Conservation (phyloP, 2,329 filamentous ascomycete species). For the Phaeomoniella chlamydospora region DNA sequence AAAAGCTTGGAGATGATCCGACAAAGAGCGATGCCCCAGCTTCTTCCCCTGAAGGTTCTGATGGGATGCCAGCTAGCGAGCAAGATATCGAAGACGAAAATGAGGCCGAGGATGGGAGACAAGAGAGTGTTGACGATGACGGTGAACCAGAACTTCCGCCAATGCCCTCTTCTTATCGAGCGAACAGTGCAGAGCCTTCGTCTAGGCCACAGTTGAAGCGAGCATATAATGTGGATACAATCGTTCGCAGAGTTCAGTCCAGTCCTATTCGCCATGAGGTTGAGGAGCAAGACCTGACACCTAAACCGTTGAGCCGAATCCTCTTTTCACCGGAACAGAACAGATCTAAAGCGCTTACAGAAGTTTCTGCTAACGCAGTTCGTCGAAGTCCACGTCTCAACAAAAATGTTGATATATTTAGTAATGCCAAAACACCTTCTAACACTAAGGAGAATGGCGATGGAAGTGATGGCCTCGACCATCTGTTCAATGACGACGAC, state of each 20-base stretch:
- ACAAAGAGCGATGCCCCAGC: slow-evolving; percentile 17
- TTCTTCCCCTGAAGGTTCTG: slow-evolving; percentile 16
- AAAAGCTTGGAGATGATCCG: slow-evolving; percentile 20
- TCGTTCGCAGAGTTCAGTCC: slow-evolving; percentile 32
- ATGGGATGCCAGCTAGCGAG: slow-evolving; percentile 9
- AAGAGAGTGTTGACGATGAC: slow-evolving; percentile 18
- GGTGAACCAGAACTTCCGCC: slow-evolving; percentile 19
- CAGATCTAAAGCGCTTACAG: background rate
- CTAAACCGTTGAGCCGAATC: slow-evolving; percentile 34
- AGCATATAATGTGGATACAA: background rate
- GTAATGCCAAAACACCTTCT: background rate
- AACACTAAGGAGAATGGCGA: slow-evolving; percentile 3
- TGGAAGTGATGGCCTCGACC: slow-evolving; percentile 38
- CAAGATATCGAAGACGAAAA: slow-evolving; percentile 10
- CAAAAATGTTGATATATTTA: slow-evolving; percentile 10
- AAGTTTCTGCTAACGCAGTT: slow-evolving; percentile 6
- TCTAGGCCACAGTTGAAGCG: background rate
- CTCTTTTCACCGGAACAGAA: slow-evolving; percentile 21
- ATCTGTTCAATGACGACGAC: slow-evolving; percentile 51
- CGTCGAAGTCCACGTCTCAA: slow-evolving; percentile 13
- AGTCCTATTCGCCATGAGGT: slow-evolving; percentile 39
- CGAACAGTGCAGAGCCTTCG: slow-evolving; percentile 30
- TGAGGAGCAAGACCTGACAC: slow-evolving; percentile 34
- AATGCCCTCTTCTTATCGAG: slow-evolving; percentile 26
- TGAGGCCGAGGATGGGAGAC: slow-evolving; percentile 17